Base-by-base conservation (phyloP, 2,329 filamentous ascomycete species). In the Eutypa lata region DNA sequence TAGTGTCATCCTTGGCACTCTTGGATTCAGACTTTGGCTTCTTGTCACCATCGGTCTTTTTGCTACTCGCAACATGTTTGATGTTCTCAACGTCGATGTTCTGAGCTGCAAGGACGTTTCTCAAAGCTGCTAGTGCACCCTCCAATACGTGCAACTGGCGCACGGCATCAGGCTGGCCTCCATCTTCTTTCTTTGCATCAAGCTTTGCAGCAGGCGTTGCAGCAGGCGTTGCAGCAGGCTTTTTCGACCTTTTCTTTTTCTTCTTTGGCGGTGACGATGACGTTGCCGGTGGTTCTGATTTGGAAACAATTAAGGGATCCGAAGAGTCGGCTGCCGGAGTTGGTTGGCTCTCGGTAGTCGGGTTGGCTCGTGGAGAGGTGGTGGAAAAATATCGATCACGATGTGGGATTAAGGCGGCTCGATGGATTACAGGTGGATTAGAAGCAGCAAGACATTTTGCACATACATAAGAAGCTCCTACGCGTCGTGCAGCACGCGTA, bases 41-140 rank as follows among this genome's bases (percentile, higher is more conserved):
- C 48, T 47, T 43, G 16, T 37, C 8, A 42, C 52, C 57, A 1
- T 44, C 38, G 7, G 47, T 11, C 43, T 38, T 50, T 13, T 33
- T 28, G 31, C n/a, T 3, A 51, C 38, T 56, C 44, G 7, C 16
- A 24, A 18, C 28, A 43, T 45, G 40, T 18, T 45, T 51, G 18
- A 49, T 19, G n/a, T 59, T 57, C 8, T 47, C 57, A 6, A 68
- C 57, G 37, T 61, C 59, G 45, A 67, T 65, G 33, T 65, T 67
- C 58, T 70, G 68, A 10, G 59, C 58, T 31, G 58, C 57, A 33
- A 76, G 65, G 22, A 74, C 73, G 38, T 65, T 69, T 56, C 71
- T 70, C 48, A 76, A 56, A 3, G 72, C 65, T 14, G 61, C 56
- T 48, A 76, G 58, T 14, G 73, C 72, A 16, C 70, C 71, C 40